A percentile compares a stretch with the other conserved stretches of the same genome.
phyloP scores from a whole-genome alignment of 352 stramenopile species.

The Globisporangium solare region DNA sequence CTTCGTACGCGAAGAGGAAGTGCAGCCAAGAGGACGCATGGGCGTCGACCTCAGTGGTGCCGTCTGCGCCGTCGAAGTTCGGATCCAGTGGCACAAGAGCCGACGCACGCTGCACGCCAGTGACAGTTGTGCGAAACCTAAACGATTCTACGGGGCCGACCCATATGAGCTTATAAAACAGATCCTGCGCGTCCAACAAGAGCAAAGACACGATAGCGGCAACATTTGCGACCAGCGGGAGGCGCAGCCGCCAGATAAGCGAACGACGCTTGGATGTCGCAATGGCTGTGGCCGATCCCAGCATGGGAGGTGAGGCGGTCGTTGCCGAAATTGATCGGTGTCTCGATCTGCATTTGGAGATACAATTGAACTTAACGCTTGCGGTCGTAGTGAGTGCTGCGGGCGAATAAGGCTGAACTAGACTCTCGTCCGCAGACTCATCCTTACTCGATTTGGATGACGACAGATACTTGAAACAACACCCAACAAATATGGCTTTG shows the following conservation, averaged over 20 bases:
- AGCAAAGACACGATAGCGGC: constrained; percentile 6
- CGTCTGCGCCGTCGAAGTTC: neutral
- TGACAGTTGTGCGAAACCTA: constrained; percentile 17
- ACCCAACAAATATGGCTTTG: too few relatives aligned
- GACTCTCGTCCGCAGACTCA: too few relatives aligned
- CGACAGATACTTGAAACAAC: too few relatives aligned
- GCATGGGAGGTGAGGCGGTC: neutral
- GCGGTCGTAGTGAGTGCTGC: too few relatives aligned
- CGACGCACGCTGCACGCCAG: constrained; percentile 8
- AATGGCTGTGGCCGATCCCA: constrained; percentile 11
- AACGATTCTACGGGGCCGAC: constrained; percentile 21
- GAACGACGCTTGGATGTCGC: constrained; percentile 7
- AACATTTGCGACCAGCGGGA: constrained; percentile 8
- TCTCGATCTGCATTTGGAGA: too few relatives aligned
- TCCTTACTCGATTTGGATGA: too few relatives aligned
- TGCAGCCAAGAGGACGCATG: constrained; percentile 18
- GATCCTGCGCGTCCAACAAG: constrained; percentile 20
- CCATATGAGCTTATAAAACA: constrained; percentile 27
- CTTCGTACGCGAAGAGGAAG: constrained; percentile 16
- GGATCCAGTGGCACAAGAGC: constrained; percentile 4
- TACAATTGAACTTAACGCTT: too few relatives aligned
- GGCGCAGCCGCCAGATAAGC: constrained; percentile 9
- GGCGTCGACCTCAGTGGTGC: neutral
- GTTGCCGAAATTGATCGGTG: too few relatives aligned
- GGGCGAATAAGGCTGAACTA: too few relatives aligned